Conservation (phyloP, 2,329 filamentous ascomycete genomes). For the Monilinia aucupariae region DNA sequence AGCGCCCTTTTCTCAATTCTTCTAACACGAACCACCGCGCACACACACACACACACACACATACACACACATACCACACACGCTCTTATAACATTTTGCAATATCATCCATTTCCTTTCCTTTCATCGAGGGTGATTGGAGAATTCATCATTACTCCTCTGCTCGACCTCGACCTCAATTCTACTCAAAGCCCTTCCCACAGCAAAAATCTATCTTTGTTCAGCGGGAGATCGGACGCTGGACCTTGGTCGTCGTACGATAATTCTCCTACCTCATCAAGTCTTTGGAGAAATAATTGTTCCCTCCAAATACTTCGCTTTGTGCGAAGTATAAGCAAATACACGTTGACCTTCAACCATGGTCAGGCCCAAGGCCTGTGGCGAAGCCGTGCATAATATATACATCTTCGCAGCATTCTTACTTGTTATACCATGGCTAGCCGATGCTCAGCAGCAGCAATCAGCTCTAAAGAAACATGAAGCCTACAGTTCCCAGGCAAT, state of each 20-base stretch:
- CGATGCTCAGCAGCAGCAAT: slow-evolving; percentile 61
- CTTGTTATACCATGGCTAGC: slow-evolving; percentile 54
- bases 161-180: not conserved
- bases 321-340: slow-evolving; percentile 23
- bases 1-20: slow-evolving; percentile 6
- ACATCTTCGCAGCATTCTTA: slow-evolving; percentile 50
- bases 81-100: no score
- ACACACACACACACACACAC: not conserved
- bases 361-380: slow-evolving; percentile 48
- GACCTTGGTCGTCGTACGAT: slow-evolving; percentile 2
- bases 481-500: slow-evolving; percentile 26
- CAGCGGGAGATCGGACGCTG: not conserved
- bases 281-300: slow-evolving; percentile 20
- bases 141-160: not conserved
- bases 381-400: slow-evolving; percentile 48
- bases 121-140: not conserved
- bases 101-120: slow-evolving; percentile 3
- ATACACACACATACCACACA: not conserved
- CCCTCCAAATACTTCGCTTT: slow-evolving; percentile 23
- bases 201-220: slow-evolving; percentile 1
- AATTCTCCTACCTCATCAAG: not conserved
- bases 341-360: slow-evolving; percentile 35
- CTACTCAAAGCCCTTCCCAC: not conserved
- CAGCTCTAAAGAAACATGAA: slow-evolving; percentile 30
- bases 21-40: slow-evolving; percentile 11